Evolutionary conservation across 495 filamentous ascomycete genomes (phyloP), one percentile per base, ranked within the genome.

Genomic region (Paragyromitra xinjiangensis): DNA sequence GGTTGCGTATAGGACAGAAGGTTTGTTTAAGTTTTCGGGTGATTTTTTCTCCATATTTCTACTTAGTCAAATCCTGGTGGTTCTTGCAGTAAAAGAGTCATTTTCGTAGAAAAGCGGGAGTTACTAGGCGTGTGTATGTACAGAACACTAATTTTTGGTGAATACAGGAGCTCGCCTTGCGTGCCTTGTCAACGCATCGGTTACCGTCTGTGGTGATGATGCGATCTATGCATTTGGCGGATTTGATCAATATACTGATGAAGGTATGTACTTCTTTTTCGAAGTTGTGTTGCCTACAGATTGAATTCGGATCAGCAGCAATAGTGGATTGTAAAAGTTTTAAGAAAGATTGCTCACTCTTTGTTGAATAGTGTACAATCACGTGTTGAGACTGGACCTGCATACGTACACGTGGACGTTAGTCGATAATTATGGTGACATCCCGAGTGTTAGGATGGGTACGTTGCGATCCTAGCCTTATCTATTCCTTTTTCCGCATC

Each of bases 241-340:
- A n/a, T 99, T 99, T 79, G 95, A 99, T 82, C 94, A 97, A 83
- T 98, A 95, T 82, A 98, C 95, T 8, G 95, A 99, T 83, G 95
- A 99, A 87, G 91, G 90, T 91, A 71, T 45, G 80, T 77, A 19
- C 37, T 53, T 51, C 29, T 40, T 59, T 9, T 34, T 16, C 29
- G 66, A 16, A 16, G 37, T 65, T 61, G 14, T 34, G 69, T 63
- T 7, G 45, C 48, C 44, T 59, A 29, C 22, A 37, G 40, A 34
- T 34, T 34, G 29, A 34, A 34, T 19, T 74, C 58, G 16, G 50
- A 22, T 37, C 22, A 29, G 29, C 14, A 37, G 37, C 71, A 45
- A 37, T 56, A 44, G 22, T 39, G n/a, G 39, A 40, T 77, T 58
- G n/a, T 12, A 19, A 42, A 51, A 34, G 9, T 26, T 56, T 48